Conservation (phyloP, 306 rosid genomes). For the Lablab purpureus region DNA sequence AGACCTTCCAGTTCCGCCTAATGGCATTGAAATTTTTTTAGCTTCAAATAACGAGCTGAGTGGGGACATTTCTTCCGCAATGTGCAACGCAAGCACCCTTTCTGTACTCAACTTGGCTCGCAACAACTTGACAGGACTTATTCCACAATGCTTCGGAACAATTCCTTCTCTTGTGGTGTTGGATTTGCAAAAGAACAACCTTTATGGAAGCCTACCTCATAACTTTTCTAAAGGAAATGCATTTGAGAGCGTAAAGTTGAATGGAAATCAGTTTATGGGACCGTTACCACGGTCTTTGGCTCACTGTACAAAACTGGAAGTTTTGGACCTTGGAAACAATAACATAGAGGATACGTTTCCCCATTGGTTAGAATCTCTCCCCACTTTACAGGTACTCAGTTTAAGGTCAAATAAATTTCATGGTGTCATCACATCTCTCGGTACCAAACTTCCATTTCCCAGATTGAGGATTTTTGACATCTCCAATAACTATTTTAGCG, state of each 20-base stretch:
- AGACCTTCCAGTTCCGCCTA: slow-evolving; percentile 27
- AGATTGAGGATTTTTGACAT: slow-evolving; percentile 38
- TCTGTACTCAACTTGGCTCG: not conserved
- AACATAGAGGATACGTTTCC: slow-evolving; percentile 46
- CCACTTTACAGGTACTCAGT: slow-evolving; percentile 43
- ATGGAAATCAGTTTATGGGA: slow-evolving; percentile 51
- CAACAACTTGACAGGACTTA: slow-evolving; percentile 23
- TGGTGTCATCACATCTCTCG: slow-evolving; percentile 43
- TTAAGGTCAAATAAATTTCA: slow-evolving; percentile 50
- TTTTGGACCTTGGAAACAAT: slow-evolving; percentile 55
- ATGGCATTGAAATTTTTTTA: not conserved
- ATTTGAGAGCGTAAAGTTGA: slow-evolving; percentile 38
- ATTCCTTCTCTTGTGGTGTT: not conserved
- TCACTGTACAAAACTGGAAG: not conserved
- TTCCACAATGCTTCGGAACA: slow-evolving; percentile 45
- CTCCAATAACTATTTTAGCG: slow-evolving; percentile 47
- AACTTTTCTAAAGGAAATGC: not conserved
- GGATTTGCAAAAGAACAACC: slow-evolving; percentile 49
- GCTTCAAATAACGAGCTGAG: slow-evolving; percentile 48
- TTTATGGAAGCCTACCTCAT: slow-evolving; percentile 41
- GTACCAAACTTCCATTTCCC: not conserved
- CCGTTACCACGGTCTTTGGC: slow-evolving; percentile 40
- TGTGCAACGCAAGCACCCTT: slow-evolving; percentile 29
- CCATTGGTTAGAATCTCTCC: slow-evolving; percentile 46
- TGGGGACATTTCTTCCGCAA: not conserved